Conservation (phyloP, 73 alveolate genomes). For the Paramecium pentaurelia region DNA sequence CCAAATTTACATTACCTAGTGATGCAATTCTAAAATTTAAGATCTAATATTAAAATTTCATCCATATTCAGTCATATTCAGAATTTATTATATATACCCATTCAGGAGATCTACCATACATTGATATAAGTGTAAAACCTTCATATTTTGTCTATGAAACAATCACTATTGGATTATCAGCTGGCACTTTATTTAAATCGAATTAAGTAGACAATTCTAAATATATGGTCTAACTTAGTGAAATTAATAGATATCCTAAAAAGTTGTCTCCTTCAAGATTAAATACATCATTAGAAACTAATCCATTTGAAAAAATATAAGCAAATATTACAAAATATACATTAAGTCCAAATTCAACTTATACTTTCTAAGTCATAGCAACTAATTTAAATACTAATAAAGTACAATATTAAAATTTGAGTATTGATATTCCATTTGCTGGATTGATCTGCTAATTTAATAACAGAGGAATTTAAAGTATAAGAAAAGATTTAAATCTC, state of each 20-base stretch:
- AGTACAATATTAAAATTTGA: neutral
- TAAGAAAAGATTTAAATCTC: neutral
- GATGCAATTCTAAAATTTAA: neutral
- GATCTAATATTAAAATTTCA: neutral
- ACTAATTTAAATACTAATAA: neutral
- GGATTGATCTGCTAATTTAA: neutral
- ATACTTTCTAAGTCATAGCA: neutral
- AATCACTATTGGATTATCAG: neutral
- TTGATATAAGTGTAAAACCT: neutral
- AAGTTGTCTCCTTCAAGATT: neutral
- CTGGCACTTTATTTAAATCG: neutral
- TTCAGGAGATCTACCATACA: neutral
- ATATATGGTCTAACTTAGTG: neutral
- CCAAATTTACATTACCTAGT: neutral
- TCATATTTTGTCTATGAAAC: neutral
- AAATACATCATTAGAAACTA: neutral
- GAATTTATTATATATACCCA: neutral
- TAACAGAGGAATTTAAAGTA: neutral
- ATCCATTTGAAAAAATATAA: neutral
- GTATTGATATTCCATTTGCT: neutral
- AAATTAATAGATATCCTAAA: neutral
- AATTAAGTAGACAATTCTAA: neutral
- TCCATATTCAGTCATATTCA: neutral
- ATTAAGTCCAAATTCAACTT: neutral
- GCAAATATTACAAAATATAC: neutral